Percentiles rank a stretch among this genome's conserved stretches.
phyloP scores from a whole-genome alignment of 2,329 filamentous ascomycete species.

The Setomelanomma holmii region DNA sequence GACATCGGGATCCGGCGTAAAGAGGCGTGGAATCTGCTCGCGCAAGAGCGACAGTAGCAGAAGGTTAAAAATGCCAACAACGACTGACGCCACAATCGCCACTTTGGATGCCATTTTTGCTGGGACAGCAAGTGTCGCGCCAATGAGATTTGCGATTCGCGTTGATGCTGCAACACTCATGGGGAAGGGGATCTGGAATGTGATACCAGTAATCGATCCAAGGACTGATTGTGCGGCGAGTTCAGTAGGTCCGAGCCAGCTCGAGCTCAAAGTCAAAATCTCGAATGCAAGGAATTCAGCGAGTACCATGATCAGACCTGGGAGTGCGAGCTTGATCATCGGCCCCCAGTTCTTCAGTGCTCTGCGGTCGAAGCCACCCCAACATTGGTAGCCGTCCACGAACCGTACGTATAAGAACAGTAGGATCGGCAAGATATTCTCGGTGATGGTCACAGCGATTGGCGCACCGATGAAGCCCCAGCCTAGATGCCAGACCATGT shows the following conservation, averaged over 20 bases:
- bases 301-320: conserved; percentile 91
- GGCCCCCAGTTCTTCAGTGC: conserved; percentile 78
- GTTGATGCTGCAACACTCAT: conserved; percentile 88
- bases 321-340: conserved; percentile 87
- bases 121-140: conserved; percentile 79
- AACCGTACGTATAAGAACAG: conserved; percentile 77
- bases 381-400: conserved; percentile 75
- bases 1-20: conserved; percentile 72
- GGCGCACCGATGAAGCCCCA: conserved; percentile 77
- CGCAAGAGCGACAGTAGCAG: conserved; percentile 72
- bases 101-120: conserved; percentile 84
- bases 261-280: conserved; percentile 81
- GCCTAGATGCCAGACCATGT: conserved; percentile 71
- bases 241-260: conserved; percentile 77
- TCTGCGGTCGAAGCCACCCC: conserved; percentile 77
- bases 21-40: conserved; percentile 76
- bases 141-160: conserved; percentile 89
- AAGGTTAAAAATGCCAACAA: conserved; percentile 83
- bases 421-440: conserved; percentile 75
- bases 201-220: conserved; percentile 77
- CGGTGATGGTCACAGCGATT: conserved; percentile 76
- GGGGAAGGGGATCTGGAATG: conserved; percentile 92
- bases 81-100: conserved; percentile 68
- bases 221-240: conserved; percentile 90
- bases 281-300: conserved; percentile 95